Percentiles rank a stretch among this genome's conserved stretches.
phyloP scores from a whole-genome alignment of 768 basidiomycete species.

The Leucocoprinus sp. region DNA sequence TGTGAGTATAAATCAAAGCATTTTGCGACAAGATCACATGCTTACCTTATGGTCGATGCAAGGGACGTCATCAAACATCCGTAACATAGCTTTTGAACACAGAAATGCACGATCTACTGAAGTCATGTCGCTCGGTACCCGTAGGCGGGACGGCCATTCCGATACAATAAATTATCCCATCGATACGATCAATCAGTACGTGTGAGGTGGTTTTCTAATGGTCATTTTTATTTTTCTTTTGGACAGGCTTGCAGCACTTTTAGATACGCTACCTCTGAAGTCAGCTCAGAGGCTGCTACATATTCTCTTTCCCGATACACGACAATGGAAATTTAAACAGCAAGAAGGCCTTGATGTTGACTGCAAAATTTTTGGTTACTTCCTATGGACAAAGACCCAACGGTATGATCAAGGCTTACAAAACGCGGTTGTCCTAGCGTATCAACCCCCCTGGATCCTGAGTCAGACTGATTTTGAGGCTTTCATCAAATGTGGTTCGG shows the following conservation, averaged over 20 bases:
- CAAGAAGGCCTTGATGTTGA: constrained; percentile 22
- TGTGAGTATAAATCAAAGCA: background rate
- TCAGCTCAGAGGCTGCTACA: constrained; percentile 42
- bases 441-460: constrained; percentile 55
- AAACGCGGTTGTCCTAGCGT: constrained; percentile 40
- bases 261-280: constrained; percentile 36
- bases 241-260: constrained; percentile 5
- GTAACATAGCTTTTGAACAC: background rate
- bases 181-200: constrained; percentile 36
- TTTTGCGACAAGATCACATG: background rate
- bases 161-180: constrained; percentile 27
- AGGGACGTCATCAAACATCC: constrained; percentile 3
- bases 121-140: constrained; percentile 7
- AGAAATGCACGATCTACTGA: background rate
- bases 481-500: constrained; percentile 38
- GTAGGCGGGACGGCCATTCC: constrained; percentile 21
- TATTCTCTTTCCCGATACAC: constrained; percentile 33
- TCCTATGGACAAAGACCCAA: constrained; percentile 29
- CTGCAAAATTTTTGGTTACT: constrained; percentile 31
- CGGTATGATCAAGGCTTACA: constrained; percentile 18
- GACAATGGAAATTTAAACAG: constrained; percentile 32
- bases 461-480: constrained; percentile 44
- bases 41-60: background rate
- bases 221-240: background rate
- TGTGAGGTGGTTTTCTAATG: background rate